Evolutionary conservation across 176 grass and related monocot species (phyloP), one percentile per base, ranked within the genome.

Genomic region (Themeda triandra): DNA sequence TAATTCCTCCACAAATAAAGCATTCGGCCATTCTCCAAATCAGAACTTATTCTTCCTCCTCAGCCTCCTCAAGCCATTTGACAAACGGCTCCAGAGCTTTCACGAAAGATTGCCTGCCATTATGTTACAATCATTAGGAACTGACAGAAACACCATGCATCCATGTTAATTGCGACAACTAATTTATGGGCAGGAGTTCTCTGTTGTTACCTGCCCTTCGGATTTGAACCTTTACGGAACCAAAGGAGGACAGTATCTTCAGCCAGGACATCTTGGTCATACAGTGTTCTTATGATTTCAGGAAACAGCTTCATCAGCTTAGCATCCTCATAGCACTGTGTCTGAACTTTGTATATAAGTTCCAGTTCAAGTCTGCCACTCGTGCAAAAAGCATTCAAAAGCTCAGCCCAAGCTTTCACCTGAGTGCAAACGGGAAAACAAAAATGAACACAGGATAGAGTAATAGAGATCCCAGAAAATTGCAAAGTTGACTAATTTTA

Each of bases 241-340:
- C 95, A 98, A 49, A 93, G 89, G 32, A 98, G 89, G 63, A 98
- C 92, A 15, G 95, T 98, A 83, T 98, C 95, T 89, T 98, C 92
- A 86, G 95, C 95, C 30, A 95, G 69, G 78, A 98, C 92, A 95
- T 98, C 95, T 78, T 91, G 89, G 66, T 98, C 92, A 86, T 98
- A 95, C 21, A 98, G 87, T 75, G 92, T 91, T 76, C 95, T 98
- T 73, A 98, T 59, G 69, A 98, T 98, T 84, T 98, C 95, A 31
- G 95, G 95, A 86, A 97, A 97, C 63, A 97, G 84, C 78, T 94
- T 97, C 90, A 97, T 97, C 39, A 97, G 81, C 71, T 97, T 97
- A 72, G 95, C 88, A 82, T 97, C 95, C 80, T 97, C 95, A 59
- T 97, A 97, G 36, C 92, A 91, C 66, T 92, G 95, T 77, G 93